phyloP scores from a whole-genome alignment of 2,329 filamentous ascomycete species.

The Tolypocladium tropicale region DNA sequence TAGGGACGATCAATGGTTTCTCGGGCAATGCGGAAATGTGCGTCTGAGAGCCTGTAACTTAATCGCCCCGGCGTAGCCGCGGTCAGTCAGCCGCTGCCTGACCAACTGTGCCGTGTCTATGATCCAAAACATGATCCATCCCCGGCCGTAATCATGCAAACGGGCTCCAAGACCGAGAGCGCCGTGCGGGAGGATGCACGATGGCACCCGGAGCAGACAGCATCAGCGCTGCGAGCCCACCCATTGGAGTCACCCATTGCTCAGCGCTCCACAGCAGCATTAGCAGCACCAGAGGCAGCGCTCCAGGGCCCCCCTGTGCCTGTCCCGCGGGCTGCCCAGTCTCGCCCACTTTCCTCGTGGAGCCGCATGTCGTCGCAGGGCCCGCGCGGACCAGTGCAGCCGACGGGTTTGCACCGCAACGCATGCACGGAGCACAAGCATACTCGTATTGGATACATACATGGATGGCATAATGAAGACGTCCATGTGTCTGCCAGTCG shows the following conservation, averaged over 20 bases:
- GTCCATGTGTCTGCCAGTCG: not conserved
- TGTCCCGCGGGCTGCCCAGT: not conserved
- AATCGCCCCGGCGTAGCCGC: not conserved
- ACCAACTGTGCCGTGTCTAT: not conserved
- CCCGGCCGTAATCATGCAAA: not conserved
- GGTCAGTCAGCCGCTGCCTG: not conserved
- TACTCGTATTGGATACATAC: too few relatives aligned
- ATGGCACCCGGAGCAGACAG: not conserved
- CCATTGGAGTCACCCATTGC: not conserved
- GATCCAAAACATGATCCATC: not conserved
- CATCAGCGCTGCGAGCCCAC: not conserved
- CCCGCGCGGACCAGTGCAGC: not conserved
- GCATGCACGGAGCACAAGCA: conserved; percentile 3
- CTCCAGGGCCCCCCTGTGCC: not conserved
- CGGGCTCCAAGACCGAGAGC: not conserved
- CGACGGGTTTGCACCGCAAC: not conserved
- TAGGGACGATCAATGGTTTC: not conserved
- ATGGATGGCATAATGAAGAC: not conserved
- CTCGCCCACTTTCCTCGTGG: not conserved
- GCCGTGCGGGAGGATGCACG: not conserved
- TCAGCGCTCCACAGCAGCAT: not conserved
- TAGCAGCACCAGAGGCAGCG: not conserved
- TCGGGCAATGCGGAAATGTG: too few relatives aligned
- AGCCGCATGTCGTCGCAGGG: not conserved
- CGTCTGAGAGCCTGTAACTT: too few relatives aligned